Percentiles rank a stretch among this genome's conserved stretches.
Conservation (phyloP, 208 protist genomes). For the Crithidia fasciculata region DNA sequence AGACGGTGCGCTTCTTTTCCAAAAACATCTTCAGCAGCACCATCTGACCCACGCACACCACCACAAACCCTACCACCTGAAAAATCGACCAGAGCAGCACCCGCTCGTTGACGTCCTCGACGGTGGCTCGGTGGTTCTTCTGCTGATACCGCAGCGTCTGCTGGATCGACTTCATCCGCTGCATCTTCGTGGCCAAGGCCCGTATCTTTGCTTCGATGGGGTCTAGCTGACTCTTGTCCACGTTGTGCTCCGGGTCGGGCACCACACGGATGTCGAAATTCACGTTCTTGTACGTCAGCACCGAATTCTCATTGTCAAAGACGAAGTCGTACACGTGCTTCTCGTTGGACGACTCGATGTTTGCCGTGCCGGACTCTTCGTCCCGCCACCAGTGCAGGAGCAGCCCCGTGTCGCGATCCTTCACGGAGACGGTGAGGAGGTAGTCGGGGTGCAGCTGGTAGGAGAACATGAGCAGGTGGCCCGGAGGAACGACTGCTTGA, state of each 20-base stretch:
- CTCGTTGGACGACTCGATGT: background rate
- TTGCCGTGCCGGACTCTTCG: background rate
- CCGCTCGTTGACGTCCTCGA: slow-evolving; percentile 63
- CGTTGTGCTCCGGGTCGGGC: slow-evolving; percentile 32
- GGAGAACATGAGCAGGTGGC: slow-evolving; percentile 38
- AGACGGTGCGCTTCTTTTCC: slow-evolving; percentile 70
- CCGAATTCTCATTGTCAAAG: slow-evolving; percentile 60
- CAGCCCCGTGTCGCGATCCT: background rate
- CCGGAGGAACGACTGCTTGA: slow-evolving; percentile 33
- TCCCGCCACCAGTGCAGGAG: slow-evolving; percentile 8
- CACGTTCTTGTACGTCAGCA: slow-evolving; percentile 30
- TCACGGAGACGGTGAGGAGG: slow-evolving; percentile 16
- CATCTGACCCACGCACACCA: slow-evolving; percentile 63
- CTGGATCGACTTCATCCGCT: slow-evolving; percentile 35
- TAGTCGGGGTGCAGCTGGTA: slow-evolving; percentile 41
- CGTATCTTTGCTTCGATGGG: slow-evolving; percentile 65
- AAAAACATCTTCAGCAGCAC: slow-evolving; percentile 81
- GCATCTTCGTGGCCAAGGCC: slow-evolving; percentile 21
- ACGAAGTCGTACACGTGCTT: background rate
- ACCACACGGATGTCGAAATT: slow-evolving; percentile 53
- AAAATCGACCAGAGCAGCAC: slow-evolving; percentile 76
- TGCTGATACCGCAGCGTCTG: slow-evolving; percentile 49
- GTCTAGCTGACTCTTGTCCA: slow-evolving; percentile 47
- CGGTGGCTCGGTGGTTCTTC: slow-evolving; percentile 64
- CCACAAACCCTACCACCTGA: slow-evolving; percentile 63